phyloP scores from a whole-genome alignment of 768 basidiomycete genomes.

The Lyophyllum semitale region DNA sequence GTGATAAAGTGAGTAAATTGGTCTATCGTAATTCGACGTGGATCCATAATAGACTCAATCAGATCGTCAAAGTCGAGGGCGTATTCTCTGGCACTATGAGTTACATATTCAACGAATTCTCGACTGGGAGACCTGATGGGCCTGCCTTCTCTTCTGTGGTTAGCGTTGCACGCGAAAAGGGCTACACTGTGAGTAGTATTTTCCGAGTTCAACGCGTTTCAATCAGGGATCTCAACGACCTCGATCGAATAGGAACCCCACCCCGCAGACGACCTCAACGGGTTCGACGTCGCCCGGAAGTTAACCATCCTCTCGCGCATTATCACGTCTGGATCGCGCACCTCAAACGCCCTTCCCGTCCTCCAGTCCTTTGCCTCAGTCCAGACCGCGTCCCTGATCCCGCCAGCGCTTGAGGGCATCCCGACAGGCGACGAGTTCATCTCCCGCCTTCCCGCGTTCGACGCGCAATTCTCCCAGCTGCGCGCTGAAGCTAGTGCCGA shows the following conservation, averaged over 20 bases:
- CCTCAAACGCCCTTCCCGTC: slow-evolving; percentile 39
- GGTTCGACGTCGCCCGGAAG: slow-evolving; percentile 96
- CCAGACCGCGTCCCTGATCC: slow-evolving; percentile 83
- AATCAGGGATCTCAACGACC: background rate
- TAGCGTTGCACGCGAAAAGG: slow-evolving; percentile 82
- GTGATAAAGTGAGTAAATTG: slow-evolving; percentile 70
- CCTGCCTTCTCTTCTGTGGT: slow-evolving; percentile 90
- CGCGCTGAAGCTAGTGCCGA: slow-evolving; percentile 77
- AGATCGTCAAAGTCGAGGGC: slow-evolving; percentile 92
- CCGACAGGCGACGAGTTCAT: slow-evolving; percentile 84
- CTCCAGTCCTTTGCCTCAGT: slow-evolving; percentile 87
- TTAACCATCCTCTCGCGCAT: slow-evolving; percentile 92
- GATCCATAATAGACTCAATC: background rate
- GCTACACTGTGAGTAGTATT: slow-evolving; percentile 77
- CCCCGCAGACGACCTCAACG: slow-evolving; percentile 95
- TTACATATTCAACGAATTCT: slow-evolving; percentile 98
- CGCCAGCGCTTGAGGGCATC: slow-evolving; percentile 65
- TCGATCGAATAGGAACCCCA: slow-evolving; percentile 78
- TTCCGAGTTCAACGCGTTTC: background rate
- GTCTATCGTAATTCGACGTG: background rate
- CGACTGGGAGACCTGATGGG: slow-evolving; percentile 66
- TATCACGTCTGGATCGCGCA: slow-evolving; percentile 42
- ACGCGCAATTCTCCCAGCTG: slow-evolving; percentile 73
- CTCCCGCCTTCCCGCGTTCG: slow-evolving; percentile 76
- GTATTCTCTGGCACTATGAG: slow-evolving; percentile 97